phyloP scores from a whole-genome alignment of 1,284 basidiomycete species.

The Marasmius fiardii region DNA sequence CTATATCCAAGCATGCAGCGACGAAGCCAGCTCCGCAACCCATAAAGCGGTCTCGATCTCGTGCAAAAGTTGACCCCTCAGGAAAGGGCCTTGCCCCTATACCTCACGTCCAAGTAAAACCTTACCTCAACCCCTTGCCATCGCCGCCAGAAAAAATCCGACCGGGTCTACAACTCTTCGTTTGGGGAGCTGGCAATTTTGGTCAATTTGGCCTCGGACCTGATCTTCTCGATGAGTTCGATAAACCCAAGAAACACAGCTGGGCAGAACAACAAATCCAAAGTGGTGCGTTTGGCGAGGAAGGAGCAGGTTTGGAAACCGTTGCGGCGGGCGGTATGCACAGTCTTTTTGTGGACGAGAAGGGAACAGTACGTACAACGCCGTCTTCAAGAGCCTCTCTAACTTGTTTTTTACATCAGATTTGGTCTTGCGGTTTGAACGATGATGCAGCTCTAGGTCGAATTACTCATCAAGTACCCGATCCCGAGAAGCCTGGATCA shows the following conservation, averaged over 20 bases:
- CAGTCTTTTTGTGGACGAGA: conserved; percentile 80
- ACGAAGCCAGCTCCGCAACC: conserved; percentile 26
- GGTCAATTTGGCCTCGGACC: conserved; percentile 87
- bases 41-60: conserved; percentile 20
- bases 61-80: conserved; percentile 31
- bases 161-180: conserved; percentile 68
- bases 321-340: conserved; percentile 84
- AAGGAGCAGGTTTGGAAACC: conserved; percentile 71
- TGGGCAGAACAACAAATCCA: conserved; percentile 65
- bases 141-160: conserved; percentile 45
- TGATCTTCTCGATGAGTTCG: conserved; percentile 63
- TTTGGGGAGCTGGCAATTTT: conserved; percentile 85
- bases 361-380: conserved; percentile 65
- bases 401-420: conserved; percentile 33
- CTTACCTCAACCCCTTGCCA: conserved; percentile 62
- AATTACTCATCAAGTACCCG: conserved; percentile 66
- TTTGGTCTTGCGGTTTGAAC: conserved; percentile 89
- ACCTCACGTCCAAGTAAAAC: conserved; percentile 35
- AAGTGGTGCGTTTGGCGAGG: conserved; percentile 64
- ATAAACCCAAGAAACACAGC: conserved; percentile 65
- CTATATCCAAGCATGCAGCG: conserved; percentile 24
- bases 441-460: conserved; percentile 93
- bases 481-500: conserved; percentile 58
- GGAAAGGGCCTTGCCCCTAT: conserved; percentile 28
- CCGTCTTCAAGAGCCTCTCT: conserved; percentile 6